Evolutionary conservation across 805 yeast species (phyloP), one percentile per base, ranked within the genome.

Genomic region (Metschnikowia picachoensis): DNA sequence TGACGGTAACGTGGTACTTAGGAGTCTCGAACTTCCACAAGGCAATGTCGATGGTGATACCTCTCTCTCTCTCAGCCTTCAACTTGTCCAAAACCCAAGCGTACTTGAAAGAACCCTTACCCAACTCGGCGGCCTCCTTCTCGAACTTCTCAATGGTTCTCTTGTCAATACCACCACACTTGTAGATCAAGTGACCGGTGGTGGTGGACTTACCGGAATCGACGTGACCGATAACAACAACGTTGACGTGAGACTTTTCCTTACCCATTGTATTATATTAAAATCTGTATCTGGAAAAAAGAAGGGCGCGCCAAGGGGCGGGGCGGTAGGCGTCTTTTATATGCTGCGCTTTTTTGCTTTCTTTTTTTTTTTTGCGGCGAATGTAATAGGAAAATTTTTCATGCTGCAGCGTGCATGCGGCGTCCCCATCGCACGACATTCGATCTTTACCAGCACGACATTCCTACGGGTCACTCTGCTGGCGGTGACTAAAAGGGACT

Each of bases 141-240:
- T 88, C 96, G 79, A 88, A 88, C 88, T 89, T 89, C 83, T 90
- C 96, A 71, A 89, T 89, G 74, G 96, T 90, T 83, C 97, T 87
- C 88, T 89, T 90, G 81, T 90, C 97, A 68, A 88, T 88, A 85
- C 95, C 97, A 87, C 97, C 97, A 82, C 97, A 91, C 92, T 90
- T 90, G 95, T 74, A 91, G 73, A 91, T 90, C 79, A 91, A 87
- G 85, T 91, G 97, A 79, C 97, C 97, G 75, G 98, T 91, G 78
- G 97, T 92, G 73, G 98, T 91, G 59, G 97, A 92, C 82, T 87
- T 87, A 68, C 74, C 74, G 68, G 97, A 91, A 80, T 92, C 98
- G 97, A 94, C 98, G 96, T 92, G 98, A 79, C 98, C 99, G 78
- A 92, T 92, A 74, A 94, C 98, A 78, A 94, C 99, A 80, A 92